These are phyloP conservation scores for Penicillium angulare DNA, from an alignment of 495 filamentous ascomycete species.

Conservation along the genomic window DNA sequence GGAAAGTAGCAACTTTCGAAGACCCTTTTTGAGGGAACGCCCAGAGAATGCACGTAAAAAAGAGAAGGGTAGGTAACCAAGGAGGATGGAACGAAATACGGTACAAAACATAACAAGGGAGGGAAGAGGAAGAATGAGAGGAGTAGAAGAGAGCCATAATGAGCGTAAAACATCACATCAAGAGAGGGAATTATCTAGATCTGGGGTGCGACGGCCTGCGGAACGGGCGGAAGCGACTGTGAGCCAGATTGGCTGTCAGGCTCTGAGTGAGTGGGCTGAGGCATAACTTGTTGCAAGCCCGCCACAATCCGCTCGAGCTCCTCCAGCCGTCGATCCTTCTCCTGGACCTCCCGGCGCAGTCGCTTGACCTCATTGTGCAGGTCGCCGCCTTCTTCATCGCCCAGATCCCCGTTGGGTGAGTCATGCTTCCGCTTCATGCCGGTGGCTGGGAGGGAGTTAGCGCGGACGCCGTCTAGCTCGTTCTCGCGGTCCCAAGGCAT, in stretches of 20 bases:
- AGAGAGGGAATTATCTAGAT: conserved; percentile 10
- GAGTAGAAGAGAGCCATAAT: background rate
- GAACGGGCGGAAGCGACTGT: conserved; percentile 13
- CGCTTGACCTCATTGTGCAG: conserved; percentile 57
- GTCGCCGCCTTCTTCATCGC: conserved; percentile 45
- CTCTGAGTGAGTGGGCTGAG: conserved; percentile 25
- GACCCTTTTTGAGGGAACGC: background rate
- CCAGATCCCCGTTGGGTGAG: conserved; percentile 34
- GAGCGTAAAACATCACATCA: background rate
- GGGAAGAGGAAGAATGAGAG: background rate
- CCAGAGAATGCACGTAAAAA: background rate
- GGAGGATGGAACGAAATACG: background rate
- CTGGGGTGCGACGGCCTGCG: conserved; percentile 18
- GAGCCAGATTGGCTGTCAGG: conserved; percentile 15
- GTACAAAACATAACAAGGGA: background rate
- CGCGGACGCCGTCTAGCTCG: conserved; percentile 26
- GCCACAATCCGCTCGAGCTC: conserved; percentile 47
- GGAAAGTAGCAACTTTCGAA: background rate
- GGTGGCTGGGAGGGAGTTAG: conserved; percentile 22
- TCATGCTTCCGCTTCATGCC: conserved; percentile 45
- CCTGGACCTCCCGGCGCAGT: conserved; percentile 54
- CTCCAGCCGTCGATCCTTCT: conserved; percentile 47
- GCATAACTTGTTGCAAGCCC: conserved; percentile 42
- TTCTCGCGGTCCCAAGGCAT: conserved; percentile 26
- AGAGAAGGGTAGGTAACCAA: background rate